These are phyloP conservation scores for Musa itinerans DNA, from an alignment of 176 grass and related monocot genomes.

Conservation along the genomic window DNA sequence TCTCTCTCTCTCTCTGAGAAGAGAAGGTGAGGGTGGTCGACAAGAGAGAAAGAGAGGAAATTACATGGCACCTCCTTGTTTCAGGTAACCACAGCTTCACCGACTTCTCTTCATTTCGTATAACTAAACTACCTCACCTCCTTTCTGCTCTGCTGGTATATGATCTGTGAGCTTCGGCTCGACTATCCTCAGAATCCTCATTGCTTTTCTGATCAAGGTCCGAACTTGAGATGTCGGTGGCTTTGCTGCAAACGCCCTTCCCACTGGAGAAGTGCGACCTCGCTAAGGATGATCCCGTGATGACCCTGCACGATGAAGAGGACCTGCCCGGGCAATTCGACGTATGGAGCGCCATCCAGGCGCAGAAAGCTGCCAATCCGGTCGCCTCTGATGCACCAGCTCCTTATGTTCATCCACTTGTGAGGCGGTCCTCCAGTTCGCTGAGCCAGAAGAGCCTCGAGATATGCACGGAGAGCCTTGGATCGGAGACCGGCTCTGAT, in stretches of 20 bases:
- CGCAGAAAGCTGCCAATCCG: neutral
- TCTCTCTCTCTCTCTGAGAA: no score
- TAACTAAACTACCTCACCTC: no score
- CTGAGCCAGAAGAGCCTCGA: constrained; percentile 88
- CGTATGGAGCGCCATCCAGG: constrained; percentile 69
- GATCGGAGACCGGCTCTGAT: constrained; percentile 77
- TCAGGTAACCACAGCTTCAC: no score
- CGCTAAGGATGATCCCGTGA: neutral
- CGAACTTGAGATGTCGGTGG: constrained; percentile 40
- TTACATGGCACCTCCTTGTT: no score
- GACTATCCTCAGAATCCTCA: no score
- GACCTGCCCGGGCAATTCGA: constrained; percentile 31
- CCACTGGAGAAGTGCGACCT: neutral
- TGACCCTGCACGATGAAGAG: constrained; percentile 4
- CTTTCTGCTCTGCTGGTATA: no score
- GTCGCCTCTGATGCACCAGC: constrained; percentile 10
- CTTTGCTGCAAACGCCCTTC: constrained; percentile 28
- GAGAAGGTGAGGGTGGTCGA: neutral
- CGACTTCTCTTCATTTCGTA: no score
- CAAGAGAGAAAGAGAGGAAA: neutral
- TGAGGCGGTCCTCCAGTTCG: constrained; percentile 54
- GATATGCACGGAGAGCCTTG: constrained; percentile 97
- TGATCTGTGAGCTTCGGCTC: no score
- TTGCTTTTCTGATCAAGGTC: no score
- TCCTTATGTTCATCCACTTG: constrained; percentile 50